Evolutionary conservation across 2,329 filamentous ascomycete genomes (phyloP).

Genomic region (Aureobasidium sp.): DNA sequence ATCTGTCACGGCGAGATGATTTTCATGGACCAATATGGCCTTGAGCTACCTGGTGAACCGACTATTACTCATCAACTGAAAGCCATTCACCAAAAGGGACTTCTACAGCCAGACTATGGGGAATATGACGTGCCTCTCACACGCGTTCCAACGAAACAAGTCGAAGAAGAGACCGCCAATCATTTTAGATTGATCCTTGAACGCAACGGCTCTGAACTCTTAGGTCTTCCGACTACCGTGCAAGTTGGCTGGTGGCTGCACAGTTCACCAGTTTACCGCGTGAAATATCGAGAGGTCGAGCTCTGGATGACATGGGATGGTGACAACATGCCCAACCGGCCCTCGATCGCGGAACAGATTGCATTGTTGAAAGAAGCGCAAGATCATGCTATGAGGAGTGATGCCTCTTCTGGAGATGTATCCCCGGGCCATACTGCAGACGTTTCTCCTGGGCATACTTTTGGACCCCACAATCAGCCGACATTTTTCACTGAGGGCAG

Average conservation of each 20-base stretch:
- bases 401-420: background rate
- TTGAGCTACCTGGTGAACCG: background rate
- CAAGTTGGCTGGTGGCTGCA: slow-evolving; percentile 10
- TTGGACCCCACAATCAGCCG: background rate
- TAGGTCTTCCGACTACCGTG: background rate
- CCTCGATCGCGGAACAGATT: background rate
- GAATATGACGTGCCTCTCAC: slow-evolving; percentile 5
- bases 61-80: background rate
- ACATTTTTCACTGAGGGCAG: no score
- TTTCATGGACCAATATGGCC: slow-evolving; percentile 13
- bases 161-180: background rate
- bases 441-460: background rate
- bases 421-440: background rate
- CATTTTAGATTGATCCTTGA: background rate
- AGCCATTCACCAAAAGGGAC: background rate
- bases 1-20: slow-evolving; percentile 10
- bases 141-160: slow-evolving; percentile 1
- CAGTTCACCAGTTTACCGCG: slow-evolving; percentile 1
- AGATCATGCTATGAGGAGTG: background rate
- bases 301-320: slow-evolving; percentile 10
- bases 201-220: background rate
- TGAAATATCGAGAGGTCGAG: slow-evolving; percentile 5
- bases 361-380: background rate
- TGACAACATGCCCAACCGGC: slow-evolving; percentile 9
- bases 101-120: background rate